Evolutionary conservation across 441 rosid genomes (phyloP).

Genomic region (Iberis amara): DNA sequence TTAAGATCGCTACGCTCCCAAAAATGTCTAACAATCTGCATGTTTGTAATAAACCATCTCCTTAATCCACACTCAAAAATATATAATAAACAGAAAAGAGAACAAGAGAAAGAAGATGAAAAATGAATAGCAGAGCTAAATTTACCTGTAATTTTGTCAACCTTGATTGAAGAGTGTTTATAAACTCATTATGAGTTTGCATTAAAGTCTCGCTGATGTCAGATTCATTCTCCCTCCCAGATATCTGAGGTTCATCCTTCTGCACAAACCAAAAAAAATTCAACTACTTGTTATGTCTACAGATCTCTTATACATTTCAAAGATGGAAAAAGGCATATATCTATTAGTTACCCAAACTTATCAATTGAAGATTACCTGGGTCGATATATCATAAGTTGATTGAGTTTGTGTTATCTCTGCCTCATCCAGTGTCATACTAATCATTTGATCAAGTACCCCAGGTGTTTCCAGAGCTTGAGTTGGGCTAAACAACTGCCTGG

Average conservation of each 20-base stretch:
- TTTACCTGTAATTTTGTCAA: conserved; percentile 80
- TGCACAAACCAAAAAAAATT: conserved; percentile 33
- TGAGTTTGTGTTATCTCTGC: conserved; percentile 17
- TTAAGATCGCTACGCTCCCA: conserved; percentile 68
- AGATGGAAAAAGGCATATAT: conserved; percentile 1
- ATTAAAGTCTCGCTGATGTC: conserved; percentile 56
- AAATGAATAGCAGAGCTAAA: conserved; percentile 3
- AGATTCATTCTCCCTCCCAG: conserved; percentile 42
- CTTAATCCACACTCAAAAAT: not conserved
- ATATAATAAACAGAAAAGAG: not conserved
- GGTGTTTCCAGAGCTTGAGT: conserved; percentile 11
- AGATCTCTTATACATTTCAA: conserved; percentile 7
- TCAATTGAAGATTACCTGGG: conserved; percentile 18
- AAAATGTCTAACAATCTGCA: conserved; percentile 76
- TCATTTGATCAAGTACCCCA: conserved; percentile 15
- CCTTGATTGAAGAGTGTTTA: conserved; percentile 69
- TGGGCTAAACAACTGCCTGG: conserved; percentile 22
- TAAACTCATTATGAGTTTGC: conserved; percentile 62
- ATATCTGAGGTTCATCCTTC: conserved; percentile 60
- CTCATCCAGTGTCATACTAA: conserved; percentile 22
- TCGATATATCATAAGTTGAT: conserved; percentile 15
- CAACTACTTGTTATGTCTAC: conserved; percentile 2
- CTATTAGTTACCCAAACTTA: not conserved
- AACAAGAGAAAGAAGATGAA: not conserved
- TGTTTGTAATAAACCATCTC: conserved; percentile 21